Conservation (phyloP, 345 rosid species). For the Aquilaria sinensis region DNA sequence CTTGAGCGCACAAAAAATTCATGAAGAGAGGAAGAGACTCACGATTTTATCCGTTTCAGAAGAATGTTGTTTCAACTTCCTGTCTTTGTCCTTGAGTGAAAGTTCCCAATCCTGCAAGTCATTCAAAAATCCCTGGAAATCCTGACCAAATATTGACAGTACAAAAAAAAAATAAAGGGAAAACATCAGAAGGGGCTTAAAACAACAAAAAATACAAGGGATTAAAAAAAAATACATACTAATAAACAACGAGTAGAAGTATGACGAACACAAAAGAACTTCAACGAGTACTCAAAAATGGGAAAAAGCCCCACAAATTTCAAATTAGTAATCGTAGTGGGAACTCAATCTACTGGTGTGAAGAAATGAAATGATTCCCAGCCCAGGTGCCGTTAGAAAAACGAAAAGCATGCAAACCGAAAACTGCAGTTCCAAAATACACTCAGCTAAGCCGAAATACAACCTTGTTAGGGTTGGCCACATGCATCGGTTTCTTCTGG, state of each 20-base stretch:
- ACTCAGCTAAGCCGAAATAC: conserved; percentile 3
- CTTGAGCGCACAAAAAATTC: background rate
- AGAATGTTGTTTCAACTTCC: conserved; percentile 45
- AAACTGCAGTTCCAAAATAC: conserved; percentile 3
- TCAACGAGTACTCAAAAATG: background rate
- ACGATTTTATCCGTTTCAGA: conserved; percentile 32
- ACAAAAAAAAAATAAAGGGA: conserved; percentile 1
- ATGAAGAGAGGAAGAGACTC: conserved; percentile 2
- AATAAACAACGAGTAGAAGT: background rate
- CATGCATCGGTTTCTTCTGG: no score
- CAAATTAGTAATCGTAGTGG: no score
- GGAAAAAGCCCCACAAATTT: no score
- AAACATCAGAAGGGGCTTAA: background rate
- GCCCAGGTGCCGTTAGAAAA: no score
- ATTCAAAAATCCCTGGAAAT: conserved; percentile 87
- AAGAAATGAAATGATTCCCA: no score
- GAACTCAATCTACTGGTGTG: no score
- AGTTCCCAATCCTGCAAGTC: conserved; percentile 96
- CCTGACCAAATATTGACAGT: conserved; percentile 33
- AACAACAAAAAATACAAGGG: background rate
- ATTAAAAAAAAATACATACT: background rate
- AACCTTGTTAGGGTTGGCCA: background rate
- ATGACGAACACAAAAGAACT: background rate
- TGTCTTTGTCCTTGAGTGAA: conserved; percentile 53
- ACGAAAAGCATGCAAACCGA: background rate